Percentiles rank a stretch among this genome's conserved stretches.
Conservation (phyloP, 1,284 basidiomycete genomes). For the Heterobasidion annosum region DNA sequence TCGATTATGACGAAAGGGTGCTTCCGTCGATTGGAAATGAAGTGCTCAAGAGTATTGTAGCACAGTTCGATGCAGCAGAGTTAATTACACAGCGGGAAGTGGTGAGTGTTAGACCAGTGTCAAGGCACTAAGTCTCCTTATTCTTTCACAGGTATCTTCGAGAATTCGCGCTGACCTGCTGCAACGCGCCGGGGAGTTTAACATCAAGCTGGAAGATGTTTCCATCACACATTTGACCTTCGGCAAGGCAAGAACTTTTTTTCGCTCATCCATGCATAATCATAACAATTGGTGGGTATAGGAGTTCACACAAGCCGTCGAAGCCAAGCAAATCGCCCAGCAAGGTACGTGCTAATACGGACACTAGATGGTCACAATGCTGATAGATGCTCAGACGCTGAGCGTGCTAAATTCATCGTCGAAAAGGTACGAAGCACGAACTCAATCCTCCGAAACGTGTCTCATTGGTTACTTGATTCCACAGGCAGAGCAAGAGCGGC, state of each 20-base stretch:
- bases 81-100: constrained; percentile 87
- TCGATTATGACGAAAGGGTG: constrained; percentile 97
- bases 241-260: constrained; percentile 46
- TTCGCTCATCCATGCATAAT: neutral
- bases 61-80: constrained; percentile 98
- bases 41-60: constrained; percentile 95
- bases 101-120: constrained; percentile 30
- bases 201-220: constrained; percentile 94
- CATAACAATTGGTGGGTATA: constrained; percentile 16
- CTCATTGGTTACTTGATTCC: constrained; percentile 2
- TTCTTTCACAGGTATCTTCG: constrained; percentile 65
- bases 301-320: constrained; percentile 93
- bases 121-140: neutral
- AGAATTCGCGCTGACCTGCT: constrained; percentile 90
- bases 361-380: too few relatives aligned
- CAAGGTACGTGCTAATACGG: constrained; percentile 48
- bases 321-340: constrained; percentile 96
- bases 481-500: constrained; percentile 96
- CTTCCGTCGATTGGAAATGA: constrained; percentile 94
- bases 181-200: constrained; percentile 92
- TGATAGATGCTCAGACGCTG: constrained; percentile 58
- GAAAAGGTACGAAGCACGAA: constrained; percentile 62
- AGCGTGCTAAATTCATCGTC: constrained; percentile 97
- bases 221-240: constrained; percentile 89
- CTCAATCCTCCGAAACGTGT: neutral